Percentiles rank a stretch among this genome's conserved stretches.
Conservation (phyloP, 2,329 filamentous ascomycete species). For the Nemania abortiva region DNA sequence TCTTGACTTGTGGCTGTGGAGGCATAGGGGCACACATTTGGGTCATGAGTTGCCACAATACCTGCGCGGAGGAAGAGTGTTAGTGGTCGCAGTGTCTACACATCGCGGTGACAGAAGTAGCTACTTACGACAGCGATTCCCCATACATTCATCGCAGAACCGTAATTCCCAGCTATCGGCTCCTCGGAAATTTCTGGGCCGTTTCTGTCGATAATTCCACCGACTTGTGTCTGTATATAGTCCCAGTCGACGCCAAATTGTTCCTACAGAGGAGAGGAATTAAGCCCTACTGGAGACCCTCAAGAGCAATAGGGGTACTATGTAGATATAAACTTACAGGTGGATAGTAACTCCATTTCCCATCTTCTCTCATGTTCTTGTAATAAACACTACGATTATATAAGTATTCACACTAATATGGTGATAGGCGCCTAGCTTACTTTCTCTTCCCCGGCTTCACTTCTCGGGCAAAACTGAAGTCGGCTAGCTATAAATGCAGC, state of each 20-base stretch:
- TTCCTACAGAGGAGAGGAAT: conserved; percentile 22
- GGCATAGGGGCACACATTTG: neutral
- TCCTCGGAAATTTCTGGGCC: conserved; percentile 41
- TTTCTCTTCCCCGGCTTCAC: conserved; percentile 42
- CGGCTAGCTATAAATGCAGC: conserved; percentile 35
- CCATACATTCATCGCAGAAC: conserved; percentile 41
- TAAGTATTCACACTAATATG: conserved; percentile 1
- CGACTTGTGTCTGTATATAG: conserved; percentile 6
- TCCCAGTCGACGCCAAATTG: conserved; percentile 47
- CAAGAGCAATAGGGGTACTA: neutral
- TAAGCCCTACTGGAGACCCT: neutral
- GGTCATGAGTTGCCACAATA: conserved; percentile 44
- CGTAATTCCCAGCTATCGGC: conserved; percentile 41
- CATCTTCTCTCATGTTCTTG: neutral
- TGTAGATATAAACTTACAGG: conserved; percentile 34
- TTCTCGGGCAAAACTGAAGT: conserved; percentile 38
- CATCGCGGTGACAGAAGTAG: neutral
- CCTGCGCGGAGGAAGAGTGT: conserved; percentile 25
- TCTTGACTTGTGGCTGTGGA: conserved; percentile 18
- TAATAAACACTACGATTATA: conserved; percentile 34
- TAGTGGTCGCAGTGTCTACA: neutral
- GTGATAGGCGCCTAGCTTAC: conserved; percentile 17
- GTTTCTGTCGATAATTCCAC: neutral
- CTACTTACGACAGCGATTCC: conserved; percentile 40
- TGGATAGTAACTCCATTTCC: conserved; percentile 34